phyloP scores from a whole-genome alignment of 2,329 filamentous ascomycete species.

The Parascedosporium putredinis region DNA sequence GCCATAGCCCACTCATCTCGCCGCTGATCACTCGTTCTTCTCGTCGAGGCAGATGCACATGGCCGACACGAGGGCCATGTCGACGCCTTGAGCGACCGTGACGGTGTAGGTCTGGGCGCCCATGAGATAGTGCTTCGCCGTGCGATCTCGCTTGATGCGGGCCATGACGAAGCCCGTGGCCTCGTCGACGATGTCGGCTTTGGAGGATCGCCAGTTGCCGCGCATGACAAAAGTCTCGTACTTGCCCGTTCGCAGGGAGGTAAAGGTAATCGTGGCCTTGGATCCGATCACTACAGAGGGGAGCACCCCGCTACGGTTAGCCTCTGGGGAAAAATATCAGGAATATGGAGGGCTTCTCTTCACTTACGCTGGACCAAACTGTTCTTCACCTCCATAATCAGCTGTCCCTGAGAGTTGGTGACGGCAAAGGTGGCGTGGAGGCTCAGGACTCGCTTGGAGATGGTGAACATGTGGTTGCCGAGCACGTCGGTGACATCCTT shows the following conservation, averaged over 20 bases:
- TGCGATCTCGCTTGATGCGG: conserved; percentile 47
- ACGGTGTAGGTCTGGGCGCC: conserved; percentile 57
- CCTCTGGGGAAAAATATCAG: neutral
- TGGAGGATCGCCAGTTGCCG: conserved; percentile 49
- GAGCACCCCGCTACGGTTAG: neutral
- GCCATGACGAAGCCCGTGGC: conserved; percentile 41
- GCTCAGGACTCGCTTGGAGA: conserved; percentile 40
- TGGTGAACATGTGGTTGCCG: conserved; percentile 46
- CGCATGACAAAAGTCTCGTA: conserved; percentile 42
- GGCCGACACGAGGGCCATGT: conserved; percentile 54
- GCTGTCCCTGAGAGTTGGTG: conserved; percentile 32
- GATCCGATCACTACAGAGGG: conserved; percentile 33
- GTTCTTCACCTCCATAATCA: conserved; percentile 45
- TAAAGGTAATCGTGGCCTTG: conserved; percentile 48
- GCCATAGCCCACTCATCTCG: too few species aligned
- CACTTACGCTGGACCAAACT: conserved; percentile 29
- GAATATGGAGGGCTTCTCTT: too few species aligned
- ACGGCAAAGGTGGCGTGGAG: conserved; percentile 42
- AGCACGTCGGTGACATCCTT: conserved; percentile 45
- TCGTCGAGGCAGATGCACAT: conserved; percentile 61
- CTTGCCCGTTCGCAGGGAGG: conserved; percentile 32
- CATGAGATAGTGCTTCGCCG: conserved; percentile 44
- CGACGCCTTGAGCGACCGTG: conserved; percentile 52
- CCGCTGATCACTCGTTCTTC: conserved; percentile 40
- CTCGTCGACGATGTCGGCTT: conserved; percentile 46